Evolutionary conservation across 352 stramenopile species (phyloP).

Genomic region (Globisporangium okanoganense): DNA sequence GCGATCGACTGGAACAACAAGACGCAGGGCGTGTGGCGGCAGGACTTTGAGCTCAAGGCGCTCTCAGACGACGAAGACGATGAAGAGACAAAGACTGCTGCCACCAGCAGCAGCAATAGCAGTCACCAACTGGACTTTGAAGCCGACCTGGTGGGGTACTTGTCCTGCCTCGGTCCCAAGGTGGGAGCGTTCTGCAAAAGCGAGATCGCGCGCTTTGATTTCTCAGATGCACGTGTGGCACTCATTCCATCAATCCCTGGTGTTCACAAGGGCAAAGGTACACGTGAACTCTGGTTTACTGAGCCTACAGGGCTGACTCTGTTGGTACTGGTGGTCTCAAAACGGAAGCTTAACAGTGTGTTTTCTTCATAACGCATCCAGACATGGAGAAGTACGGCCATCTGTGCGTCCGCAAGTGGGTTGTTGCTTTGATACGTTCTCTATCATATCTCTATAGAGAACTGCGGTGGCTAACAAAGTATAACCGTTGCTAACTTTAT

Average conservation of each 20-base stretch:
- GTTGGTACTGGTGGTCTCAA: background rate
- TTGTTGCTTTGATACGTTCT: slow-evolving; percentile 1
- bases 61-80: slow-evolving; percentile 24
- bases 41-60: slow-evolving; percentile 77
- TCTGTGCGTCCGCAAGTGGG: slow-evolving; percentile 45
- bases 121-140: slow-evolving; percentile 42
- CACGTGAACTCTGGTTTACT: background rate
- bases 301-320: background rate
- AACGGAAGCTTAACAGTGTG: background rate
- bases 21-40: slow-evolving; percentile 79
- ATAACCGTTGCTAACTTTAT: background rate
- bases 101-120: background rate
- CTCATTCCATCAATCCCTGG: slow-evolving; percentile 70
- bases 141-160: slow-evolving; percentile 53
- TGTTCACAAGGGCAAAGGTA: slow-evolving; percentile 65
- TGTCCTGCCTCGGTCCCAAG: slow-evolving; percentile 41
- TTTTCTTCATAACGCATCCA: slow-evolving; percentile 16
- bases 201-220: slow-evolving; percentile 59
- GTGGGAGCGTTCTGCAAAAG: slow-evolving; percentile 41
- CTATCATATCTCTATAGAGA: background rate
- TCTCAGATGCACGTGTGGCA: slow-evolving; percentile 45
- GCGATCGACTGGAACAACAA: slow-evolving; percentile 78
- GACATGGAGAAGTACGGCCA: slow-evolving; percentile 85
- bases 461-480: background rate
- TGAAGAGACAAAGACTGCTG: slow-evolving; percentile 16